Evolutionary conservation across 73 alveolate species (phyloP).

Genomic region (Paramecium tetraurelia): DNA sequence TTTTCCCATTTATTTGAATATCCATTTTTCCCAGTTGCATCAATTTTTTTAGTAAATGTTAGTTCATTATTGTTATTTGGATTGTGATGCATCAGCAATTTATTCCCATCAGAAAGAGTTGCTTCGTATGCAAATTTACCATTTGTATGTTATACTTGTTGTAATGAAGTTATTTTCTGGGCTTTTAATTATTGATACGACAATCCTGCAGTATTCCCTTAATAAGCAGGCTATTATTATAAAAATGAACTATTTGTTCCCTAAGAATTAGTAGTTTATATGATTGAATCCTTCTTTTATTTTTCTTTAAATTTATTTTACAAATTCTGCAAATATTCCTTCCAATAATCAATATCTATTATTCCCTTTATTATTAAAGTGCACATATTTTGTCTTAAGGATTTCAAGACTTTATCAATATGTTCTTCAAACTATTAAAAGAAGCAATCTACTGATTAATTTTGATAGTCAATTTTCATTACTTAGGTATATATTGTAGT

Average conservation of each 20-base stretch:
- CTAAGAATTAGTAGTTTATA: background rate
- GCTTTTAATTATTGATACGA: background rate
- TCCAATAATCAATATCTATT: background rate
- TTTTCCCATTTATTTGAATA: background rate
- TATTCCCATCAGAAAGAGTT: background rate
- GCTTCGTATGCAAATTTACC: background rate
- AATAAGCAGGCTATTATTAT: background rate
- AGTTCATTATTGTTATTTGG: background rate
- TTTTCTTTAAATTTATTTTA: background rate
- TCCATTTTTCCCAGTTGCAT: background rate
- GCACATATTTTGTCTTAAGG: background rate
- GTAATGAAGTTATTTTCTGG: background rate
- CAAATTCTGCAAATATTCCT: background rate
- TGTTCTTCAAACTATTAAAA: background rate
- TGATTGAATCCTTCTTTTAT: background rate
- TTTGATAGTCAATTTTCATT: background rate
- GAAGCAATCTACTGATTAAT: background rate
- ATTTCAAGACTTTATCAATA: background rate
- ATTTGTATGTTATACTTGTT: background rate
- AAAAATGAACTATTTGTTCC: background rate
- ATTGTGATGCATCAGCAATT: background rate
- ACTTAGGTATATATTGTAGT: background rate
- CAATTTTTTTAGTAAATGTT: background rate
- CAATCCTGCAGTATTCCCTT: background rate
- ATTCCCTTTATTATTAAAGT: background rate